Evolutionary conservation across 192 early-diverging fungal species (phyloP).

Genomic region (Pilobolus umbonatus): DNA sequence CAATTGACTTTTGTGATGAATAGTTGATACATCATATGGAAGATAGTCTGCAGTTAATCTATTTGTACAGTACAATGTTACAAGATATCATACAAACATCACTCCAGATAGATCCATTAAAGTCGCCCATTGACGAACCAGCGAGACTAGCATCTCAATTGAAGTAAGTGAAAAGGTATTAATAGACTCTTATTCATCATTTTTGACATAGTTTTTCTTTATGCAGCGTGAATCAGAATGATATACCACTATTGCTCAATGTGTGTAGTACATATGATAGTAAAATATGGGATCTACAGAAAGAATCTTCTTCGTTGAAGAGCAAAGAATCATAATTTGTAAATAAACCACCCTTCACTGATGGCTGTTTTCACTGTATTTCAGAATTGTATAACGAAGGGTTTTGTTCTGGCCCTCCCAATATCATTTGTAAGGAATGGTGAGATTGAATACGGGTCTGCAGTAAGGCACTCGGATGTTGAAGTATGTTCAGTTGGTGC

Average conservation of each 20-base stretch:
- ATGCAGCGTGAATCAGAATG: conserved; percentile 25
- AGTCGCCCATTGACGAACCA: neutral
- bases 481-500: too few species aligned
- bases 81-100: conserved; percentile 16
- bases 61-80: conserved; percentile 29
- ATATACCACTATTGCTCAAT: conserved; percentile 31
- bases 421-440: too few species aligned
- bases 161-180: conserved; percentile 12
- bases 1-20: neutral
- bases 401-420: too few species aligned
- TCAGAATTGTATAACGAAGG: too few species aligned
- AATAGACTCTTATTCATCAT: neutral
- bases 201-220: neutral
- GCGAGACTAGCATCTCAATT: conserved; percentile 15
- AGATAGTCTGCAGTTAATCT: conserved; percentile 40
- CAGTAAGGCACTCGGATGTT: too few species aligned
- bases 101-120: conserved; percentile 2
- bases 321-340: too few species aligned
- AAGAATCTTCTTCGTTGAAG: too few species aligned
- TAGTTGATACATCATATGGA: conserved; percentile 45
- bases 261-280: conserved; percentile 31
- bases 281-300: conserved; percentile 17
- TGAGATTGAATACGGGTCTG: too few species aligned
- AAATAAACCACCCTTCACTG: too few species aligned
- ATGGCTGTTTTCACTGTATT: too few species aligned